Conservation (phyloP, 225 moss, liverwort and hornwort species). For the Rhytidiadelphus loreus region DNA sequence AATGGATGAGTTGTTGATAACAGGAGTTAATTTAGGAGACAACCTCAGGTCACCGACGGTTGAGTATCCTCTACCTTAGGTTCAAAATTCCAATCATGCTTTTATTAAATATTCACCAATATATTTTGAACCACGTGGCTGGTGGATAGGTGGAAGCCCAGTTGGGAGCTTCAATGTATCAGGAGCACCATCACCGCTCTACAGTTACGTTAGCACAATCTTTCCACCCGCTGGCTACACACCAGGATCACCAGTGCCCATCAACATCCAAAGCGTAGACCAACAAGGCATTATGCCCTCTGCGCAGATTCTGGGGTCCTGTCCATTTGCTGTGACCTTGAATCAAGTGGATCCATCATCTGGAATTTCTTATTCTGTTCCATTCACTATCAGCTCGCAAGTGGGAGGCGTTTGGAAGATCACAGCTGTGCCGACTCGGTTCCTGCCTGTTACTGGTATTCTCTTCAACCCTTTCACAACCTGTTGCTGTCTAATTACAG, state of each 20-base stretch:
- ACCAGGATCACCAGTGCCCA: constrained; percentile 8
- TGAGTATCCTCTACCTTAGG: not conserved
- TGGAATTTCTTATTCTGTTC: not conserved
- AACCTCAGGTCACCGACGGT: not conserved
- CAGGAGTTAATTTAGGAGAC: no score
- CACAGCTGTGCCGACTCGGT: constrained; percentile 1
- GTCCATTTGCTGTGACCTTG: constrained; percentile 7
- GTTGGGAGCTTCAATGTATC: constrained; percentile 21
- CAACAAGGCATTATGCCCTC: constrained; percentile 5
- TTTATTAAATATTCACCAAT: not conserved
- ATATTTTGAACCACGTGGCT: not conserved
- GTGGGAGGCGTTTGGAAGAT: constrained; percentile 16
- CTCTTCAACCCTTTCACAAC: not conserved
- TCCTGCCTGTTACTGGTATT: constrained; percentile 14
- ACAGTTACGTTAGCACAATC: constrained; percentile 8
- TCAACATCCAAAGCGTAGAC: constrained; percentile 11
- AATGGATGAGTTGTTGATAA: no score
- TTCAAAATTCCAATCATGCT: no score
- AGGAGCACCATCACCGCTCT: not conserved
- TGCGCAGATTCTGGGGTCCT: not conserved
- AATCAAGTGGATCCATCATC: not conserved
- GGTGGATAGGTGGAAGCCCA: not conserved
- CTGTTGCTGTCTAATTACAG: not conserved
- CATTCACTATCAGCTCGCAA: constrained; percentile 6
- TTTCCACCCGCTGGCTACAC: not conserved